phyloP scores from a whole-genome alignment of 2,329 filamentous ascomycete genomes.

The Xylaria sp. region DNA sequence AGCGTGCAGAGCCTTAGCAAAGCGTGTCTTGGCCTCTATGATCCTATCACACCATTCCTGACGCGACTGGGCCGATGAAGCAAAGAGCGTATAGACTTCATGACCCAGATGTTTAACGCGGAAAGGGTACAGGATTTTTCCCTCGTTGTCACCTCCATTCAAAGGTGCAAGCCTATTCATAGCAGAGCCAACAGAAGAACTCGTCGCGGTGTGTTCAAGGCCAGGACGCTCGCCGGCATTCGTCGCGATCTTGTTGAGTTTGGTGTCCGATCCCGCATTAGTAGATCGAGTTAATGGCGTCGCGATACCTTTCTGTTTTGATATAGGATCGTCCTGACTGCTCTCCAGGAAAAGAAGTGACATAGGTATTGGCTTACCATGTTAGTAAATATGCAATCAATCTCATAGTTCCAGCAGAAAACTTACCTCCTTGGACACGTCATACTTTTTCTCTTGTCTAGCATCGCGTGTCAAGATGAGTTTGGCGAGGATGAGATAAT shows the following conservation, averaged over 20 bases:
- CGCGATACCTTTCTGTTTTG: slow-evolving; percentile 79
- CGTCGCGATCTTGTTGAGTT: slow-evolving; percentile 61
- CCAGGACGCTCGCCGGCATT: slow-evolving; percentile 60
- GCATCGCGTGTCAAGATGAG: slow-evolving; percentile 71
- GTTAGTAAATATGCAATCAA: slow-evolving; percentile 29
- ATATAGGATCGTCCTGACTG: slow-evolving; percentile 86
- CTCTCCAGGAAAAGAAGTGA: slow-evolving; percentile 91
- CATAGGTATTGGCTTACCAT: slow-evolving; percentile 83
- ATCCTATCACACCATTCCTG: slow-evolving; percentile 94
- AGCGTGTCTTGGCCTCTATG: slow-evolving; percentile 90
- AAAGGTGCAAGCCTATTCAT: slow-evolving; percentile 50
- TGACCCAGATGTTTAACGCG: slow-evolving; percentile 94
- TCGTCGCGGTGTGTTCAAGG: slow-evolving; percentile 72
- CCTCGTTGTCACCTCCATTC: slow-evolving; percentile 71
- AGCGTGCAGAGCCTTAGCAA: slow-evolving; percentile 84
- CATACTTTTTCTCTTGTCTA: slow-evolving; percentile 81
- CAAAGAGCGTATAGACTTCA: slow-evolving; percentile 90
- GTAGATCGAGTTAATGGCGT: slow-evolving; percentile 65
- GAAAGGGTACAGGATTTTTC: slow-evolving; percentile 91
- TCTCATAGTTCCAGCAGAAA: slow-evolving; percentile 5
- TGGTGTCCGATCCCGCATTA: slow-evolving; percentile 64
- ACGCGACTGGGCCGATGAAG: slow-evolving; percentile 74
- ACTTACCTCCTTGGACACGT: slow-evolving; percentile 85
- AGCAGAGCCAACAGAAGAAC: slow-evolving; percentile 64
- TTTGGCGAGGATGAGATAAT: slow-evolving; percentile 94